Evolutionary conservation across 495 filamentous ascomycete species (phyloP).

Genomic region (Pyrenopolyporus hunteri): DNA sequence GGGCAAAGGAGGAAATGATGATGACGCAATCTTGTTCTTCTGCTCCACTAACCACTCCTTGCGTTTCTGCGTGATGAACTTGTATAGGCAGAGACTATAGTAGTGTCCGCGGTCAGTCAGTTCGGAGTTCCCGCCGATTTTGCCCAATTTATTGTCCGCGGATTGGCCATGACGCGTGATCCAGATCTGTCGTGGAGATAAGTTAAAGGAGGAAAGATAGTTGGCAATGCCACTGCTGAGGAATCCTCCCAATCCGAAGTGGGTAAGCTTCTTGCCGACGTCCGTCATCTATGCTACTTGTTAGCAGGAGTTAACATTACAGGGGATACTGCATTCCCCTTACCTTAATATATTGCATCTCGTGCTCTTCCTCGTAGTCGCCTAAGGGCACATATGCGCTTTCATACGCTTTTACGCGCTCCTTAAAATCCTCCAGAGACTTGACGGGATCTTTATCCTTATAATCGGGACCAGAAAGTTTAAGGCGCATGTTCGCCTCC

Average conservation of each 20-base stretch:
- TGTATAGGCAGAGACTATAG: slow-evolving; percentile 75
- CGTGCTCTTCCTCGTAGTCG: slow-evolving; percentile 84
- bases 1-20: slow-evolving; percentile 78
- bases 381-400: slow-evolving; percentile 91
- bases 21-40: slow-evolving; percentile 69
- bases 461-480: slow-evolving; percentile 97
- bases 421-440: slow-evolving; percentile 88
- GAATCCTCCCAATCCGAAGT: slow-evolving; percentile 89
- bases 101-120: slow-evolving; percentile 74
- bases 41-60: slow-evolving; percentile 79
- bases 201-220: slow-evolving; percentile 94
- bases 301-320: slow-evolving; percentile 2
- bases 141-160: slow-evolving; percentile 75
- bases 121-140: slow-evolving; percentile 84
- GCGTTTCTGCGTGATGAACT: slow-evolving; percentile 77
- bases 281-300: slow-evolving; percentile 78
- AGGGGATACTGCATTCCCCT: neutral
- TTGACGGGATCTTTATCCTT: slow-evolving; percentile 84
- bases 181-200: slow-evolving; percentile 95
- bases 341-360: slow-evolving; percentile 88
- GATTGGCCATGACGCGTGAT: slow-evolving; percentile 94
- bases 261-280: slow-evolving; percentile 90
- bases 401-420: slow-evolving; percentile 90
- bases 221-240: slow-evolving; percentile 88
- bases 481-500: slow-evolving; percentile 96